Base-by-base conservation (phyloP, 2,329 filamentous ascomycete species). In the Cryoendolithus antarcticus region DNA sequence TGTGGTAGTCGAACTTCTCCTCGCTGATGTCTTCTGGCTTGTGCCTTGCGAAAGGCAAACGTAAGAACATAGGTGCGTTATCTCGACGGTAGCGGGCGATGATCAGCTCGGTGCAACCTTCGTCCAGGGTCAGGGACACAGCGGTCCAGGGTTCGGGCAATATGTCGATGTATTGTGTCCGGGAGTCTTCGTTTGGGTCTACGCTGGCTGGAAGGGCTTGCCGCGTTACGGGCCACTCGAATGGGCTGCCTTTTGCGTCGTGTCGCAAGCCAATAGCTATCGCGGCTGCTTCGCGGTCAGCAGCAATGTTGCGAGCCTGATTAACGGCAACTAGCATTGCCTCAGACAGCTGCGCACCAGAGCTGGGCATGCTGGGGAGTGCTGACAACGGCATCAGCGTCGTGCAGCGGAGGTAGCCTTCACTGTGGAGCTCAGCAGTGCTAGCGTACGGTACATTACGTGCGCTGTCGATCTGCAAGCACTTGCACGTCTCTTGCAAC, bases 121-220 rank as follows among this genome's bases (percentile, higher is more conserved):
- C 83, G 53, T 82, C 91, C 10, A 98, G 62, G 0, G 82, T 82
- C 33, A 98, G 65, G 0, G 88, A 96, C 7, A 98, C 67, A 1
- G 88, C 82, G 34, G 78, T 86, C 91, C 91, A 98, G 5, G 72
- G 69, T 30, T 69, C 63, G 0, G 91, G 93, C 4, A 98, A 77
- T 36, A 89, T 81, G 53, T 95, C 83, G 37, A 95, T 71, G 50
- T 86, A 94, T 34, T 88, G 75, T 46, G 72, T 70, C 56, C 89
- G 82, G 52, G 94, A 93, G 19, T 69, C 53, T 53, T 10, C 62
- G 57, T 48, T 66, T 62, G 15, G 56, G 52, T 21, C 10, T 9
- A 56, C 48, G 24, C 52, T 58, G 42, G 50, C 48, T 9, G 55
- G 10, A 11, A 11, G 11, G n/a, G 21, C 31, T 9, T 12, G 9